These are phyloP conservation scores for Cichorium intybus DNA, from an alignment of 140 eudicot species.

Conservation along the genomic window DNA sequence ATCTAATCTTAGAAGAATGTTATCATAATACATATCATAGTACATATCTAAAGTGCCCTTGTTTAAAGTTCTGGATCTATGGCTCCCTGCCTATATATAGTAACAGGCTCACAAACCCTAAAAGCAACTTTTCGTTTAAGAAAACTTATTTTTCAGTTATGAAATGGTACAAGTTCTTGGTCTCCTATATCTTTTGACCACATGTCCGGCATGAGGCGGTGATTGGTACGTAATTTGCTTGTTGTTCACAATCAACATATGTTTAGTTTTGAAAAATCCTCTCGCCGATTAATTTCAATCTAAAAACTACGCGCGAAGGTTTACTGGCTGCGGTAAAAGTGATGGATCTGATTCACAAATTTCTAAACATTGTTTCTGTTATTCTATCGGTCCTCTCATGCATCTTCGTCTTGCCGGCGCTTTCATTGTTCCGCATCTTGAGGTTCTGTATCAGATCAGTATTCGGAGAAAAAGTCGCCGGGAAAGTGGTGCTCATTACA, in stretches of 20 bases:
- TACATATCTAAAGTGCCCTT: neutral
- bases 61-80: neutral
- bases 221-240: neutral
- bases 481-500: conserved; percentile 54
- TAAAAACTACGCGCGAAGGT: neutral
- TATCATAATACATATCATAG: neutral
- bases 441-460: conserved; percentile 10
- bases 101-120: neutral
- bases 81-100: neutral
- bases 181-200: neutral
- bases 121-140: neutral
- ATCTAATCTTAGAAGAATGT: neutral
- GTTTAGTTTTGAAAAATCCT: neutral
- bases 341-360: conserved; percentile 33
- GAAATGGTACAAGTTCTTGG: neutral
- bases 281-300: neutral
- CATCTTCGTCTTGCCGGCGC: conserved; percentile 16
- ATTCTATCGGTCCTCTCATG: conserved; percentile 8
- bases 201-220: neutral
- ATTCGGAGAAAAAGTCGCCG: conserved; percentile 34
- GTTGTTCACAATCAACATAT: neutral
- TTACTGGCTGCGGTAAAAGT: neutral
- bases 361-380: conserved; percentile 19
- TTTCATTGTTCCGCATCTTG: conserved; percentile 22
- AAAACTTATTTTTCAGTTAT: neutral